phyloP scores from a whole-genome alignment of 2,329 filamentous ascomycete species.

The Verruconis gallopava region DNA sequence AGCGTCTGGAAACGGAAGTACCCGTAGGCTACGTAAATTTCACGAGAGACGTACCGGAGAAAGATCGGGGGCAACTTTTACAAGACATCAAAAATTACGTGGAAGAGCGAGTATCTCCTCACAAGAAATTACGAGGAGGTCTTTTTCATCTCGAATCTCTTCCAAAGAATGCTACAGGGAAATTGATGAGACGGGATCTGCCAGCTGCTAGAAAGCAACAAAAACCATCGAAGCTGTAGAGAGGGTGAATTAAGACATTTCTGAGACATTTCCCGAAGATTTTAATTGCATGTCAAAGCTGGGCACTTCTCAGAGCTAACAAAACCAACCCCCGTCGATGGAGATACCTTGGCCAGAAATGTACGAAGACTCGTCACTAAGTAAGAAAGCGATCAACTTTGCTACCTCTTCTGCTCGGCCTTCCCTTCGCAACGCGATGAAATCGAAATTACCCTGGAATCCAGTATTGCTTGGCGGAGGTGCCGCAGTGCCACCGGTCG shows the following conservation, averaged over 20 bases:
- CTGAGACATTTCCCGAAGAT: no score
- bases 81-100: slow-evolving; percentile 16
- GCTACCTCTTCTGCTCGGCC: slow-evolving; percentile 26
- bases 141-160: slow-evolving; percentile 17
- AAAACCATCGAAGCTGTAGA: background rate
- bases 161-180: slow-evolving; percentile 14
- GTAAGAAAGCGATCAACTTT: slow-evolving; percentile 33
- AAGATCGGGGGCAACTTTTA: slow-evolving; percentile 6
- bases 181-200: slow-evolving; percentile 3
- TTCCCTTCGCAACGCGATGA: slow-evolving; percentile 12
- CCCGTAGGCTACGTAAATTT: slow-evolving; percentile 19
- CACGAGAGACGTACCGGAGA: slow-evolving; percentile 3
- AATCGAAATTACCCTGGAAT: background rate
- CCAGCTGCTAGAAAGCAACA: background rate
- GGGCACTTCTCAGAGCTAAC: slow-evolving; percentile 9
- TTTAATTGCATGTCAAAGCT: no score
- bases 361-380: slow-evolving; percentile 33
- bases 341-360: slow-evolving; percentile 33
- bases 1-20: slow-evolving; percentile 18
- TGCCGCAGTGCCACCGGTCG: background rate
- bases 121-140: slow-evolving; percentile 20
- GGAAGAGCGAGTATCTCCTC: slow-evolving; percentile 18
- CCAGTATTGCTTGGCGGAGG: background rate
- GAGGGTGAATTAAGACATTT: no score
- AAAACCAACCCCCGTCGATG: slow-evolving; percentile 35